These are phyloP conservation scores for Lachancea fermentati DNA, from an alignment of 805 yeast species.

Conservation along the genomic window DNA sequence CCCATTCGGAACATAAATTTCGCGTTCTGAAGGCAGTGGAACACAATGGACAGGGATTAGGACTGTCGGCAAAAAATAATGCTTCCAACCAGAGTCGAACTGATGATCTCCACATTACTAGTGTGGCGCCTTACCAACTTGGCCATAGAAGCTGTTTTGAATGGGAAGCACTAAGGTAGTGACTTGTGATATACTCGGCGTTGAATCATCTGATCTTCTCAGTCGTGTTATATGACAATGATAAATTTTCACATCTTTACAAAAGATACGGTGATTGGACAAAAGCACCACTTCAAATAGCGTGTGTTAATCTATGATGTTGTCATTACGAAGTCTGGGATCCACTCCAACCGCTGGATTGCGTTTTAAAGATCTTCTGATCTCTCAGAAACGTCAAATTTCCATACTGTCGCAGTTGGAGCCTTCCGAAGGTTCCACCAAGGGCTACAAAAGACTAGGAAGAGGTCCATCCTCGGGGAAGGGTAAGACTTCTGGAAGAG, in stretches of 20 bases:
- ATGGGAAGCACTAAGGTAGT: neutral
- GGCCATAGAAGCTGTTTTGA: constrained; percentile 47
- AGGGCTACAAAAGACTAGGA: constrained; percentile 69
- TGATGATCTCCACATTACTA: constrained; percentile 84
- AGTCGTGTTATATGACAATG: too few relatives aligned
- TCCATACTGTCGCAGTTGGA: constrained; percentile 49
- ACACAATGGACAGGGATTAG: neutral
- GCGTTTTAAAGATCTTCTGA: neutral
- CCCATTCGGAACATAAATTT: neutral
- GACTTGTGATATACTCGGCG: too few relatives aligned
- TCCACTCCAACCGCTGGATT: neutral
- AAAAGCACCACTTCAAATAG: too few relatives aligned
- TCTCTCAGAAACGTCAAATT: constrained; percentile 29
- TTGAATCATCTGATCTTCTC: too few relatives aligned
- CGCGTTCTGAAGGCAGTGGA: too few relatives aligned
- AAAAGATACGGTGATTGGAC: too few relatives aligned
- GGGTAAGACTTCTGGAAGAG: constrained; percentile 95
- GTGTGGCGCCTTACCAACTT: constrained; percentile 84
- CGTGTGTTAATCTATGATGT: constrained; percentile 1
- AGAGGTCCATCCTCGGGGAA: constrained; percentile 91
- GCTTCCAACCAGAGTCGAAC: constrained; percentile 73
- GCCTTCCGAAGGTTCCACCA: constrained; percentile 60
- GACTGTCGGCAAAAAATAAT: constrained; percentile 26
- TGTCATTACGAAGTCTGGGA: constrained; percentile 1
- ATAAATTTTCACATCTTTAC: too few relatives aligned